Evolutionary conservation across 106 monocot genomes (phyloP), one percentile per base, ranked within the genome.

Genomic region (Alisma plantagoaquatica): DNA sequence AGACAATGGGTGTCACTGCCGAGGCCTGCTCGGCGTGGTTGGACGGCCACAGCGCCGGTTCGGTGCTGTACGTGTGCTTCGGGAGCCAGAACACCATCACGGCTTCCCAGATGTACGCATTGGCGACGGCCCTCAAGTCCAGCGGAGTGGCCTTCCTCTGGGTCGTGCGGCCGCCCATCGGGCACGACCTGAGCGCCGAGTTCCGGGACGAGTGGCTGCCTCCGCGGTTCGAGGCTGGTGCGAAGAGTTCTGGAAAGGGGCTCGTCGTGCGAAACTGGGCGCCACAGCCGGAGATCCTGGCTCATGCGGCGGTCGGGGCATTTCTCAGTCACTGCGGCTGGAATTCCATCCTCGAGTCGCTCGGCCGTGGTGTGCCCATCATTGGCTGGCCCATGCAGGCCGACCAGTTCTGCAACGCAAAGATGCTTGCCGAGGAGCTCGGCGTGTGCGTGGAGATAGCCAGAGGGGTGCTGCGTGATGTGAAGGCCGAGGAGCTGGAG

Each of bases 291-390:
- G 53, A 64, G 23, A 64, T 64, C n/a, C 21, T 64, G 26, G 16
- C 41, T 12, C 64, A 64, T 29, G 11, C 7, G 23, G 10, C 64
- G 5, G 42, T 43, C 46, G 66, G 56, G 2, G 66, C 31, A 3
- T 66, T 66, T 27, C 4, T 67, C 57, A 57, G 48, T 8, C 67
- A 67, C 33, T 48, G 67, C 30, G 67, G 57, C 27, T 65, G 54
- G 65, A 65, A 65, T 54, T 54, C 54, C 16, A 15, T 33, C 22
- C 17, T 65, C 29, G 65, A 65, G 65, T 46, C 56, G 33, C 0
- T 66, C 26, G 24, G 44, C 54, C 19, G 21, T 6, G 65, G 55
- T 6, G 65, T 65, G 53, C 54, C 65, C 9, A 23, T 65, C 32
- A 5, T 45, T 3, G 64, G 51, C n/a, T 65, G 63, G 63, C 63